A percentile compares a stretch with the other conserved stretches of the same genome.
Evolutionary conservation across 768 basidiomycete species (phyloP).

Genomic region (Suillus bovinus): DNA sequence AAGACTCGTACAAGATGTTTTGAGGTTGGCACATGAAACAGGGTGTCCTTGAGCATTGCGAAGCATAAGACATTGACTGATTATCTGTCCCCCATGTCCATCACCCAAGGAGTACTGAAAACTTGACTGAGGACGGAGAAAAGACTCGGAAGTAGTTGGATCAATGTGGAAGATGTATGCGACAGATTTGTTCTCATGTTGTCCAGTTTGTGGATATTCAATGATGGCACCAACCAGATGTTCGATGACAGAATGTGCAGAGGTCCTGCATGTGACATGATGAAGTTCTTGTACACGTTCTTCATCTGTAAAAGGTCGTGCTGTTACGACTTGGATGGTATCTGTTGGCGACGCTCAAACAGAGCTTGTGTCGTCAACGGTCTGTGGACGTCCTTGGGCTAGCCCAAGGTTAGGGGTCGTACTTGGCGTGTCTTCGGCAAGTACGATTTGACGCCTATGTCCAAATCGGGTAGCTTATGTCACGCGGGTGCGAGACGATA

Average conservation of each 20-base stretch:
- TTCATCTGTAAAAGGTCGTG: neutral
- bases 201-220: neutral
- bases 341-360: too few relatives aligned
- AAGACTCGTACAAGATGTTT: neutral
- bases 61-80: neutral
- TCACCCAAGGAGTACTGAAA: slow-evolving; percentile 1
- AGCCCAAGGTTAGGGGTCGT: too few relatives aligned
- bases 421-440: too few relatives aligned
- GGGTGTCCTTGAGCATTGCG: neutral
- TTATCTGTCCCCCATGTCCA: neutral
- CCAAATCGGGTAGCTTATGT: too few relatives aligned
- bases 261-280: neutral
- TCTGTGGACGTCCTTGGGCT: too few relatives aligned
- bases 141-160: neutral
- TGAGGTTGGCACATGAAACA: neutral
- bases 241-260: neutral
- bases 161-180: neutral
- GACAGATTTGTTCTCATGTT: neutral
- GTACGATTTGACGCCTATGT: too few relatives aligned
- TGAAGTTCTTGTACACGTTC: neutral
- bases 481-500: too few relatives aligned
- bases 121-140: neutral
- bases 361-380: too few relatives aligned
- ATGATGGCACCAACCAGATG: neutral
- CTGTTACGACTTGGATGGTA: too few relatives aligned